Percentiles rank a stretch among this genome's conserved stretches.
Conservation (phyloP, 768 basidiomycete species). For the Leccinum variicolor region DNA sequence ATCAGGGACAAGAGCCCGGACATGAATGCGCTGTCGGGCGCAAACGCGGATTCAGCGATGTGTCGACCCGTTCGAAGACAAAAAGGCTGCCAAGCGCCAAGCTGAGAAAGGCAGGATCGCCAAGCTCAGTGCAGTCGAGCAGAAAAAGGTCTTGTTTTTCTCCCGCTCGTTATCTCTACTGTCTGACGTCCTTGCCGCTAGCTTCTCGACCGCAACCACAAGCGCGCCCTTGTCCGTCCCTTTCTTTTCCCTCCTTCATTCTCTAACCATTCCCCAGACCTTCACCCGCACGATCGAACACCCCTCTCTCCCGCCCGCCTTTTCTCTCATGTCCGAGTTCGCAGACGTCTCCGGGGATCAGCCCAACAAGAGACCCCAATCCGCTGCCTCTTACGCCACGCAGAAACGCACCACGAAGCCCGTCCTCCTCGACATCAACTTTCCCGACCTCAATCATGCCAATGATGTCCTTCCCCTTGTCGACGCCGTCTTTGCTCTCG, state of each 20-base stretch:
- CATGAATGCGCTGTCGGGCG: not conserved
- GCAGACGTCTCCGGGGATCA: constrained; percentile 90
- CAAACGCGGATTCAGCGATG: constrained; percentile 18
- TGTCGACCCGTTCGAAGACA: constrained; percentile 45
- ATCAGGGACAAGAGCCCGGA: constrained; percentile 1
- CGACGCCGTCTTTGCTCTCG: constrained; percentile 65
- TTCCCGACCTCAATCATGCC: constrained; percentile 49
- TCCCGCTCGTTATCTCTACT: not conserved
- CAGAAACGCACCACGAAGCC: constrained; percentile 54
- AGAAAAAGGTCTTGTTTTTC: constrained; percentile 61
- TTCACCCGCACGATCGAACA: constrained; percentile 79
- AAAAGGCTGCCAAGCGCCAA: constrained; percentile 67
- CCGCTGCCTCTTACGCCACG: constrained; percentile 45
- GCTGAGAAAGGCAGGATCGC: constrained; percentile 72
- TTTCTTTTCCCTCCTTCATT: not conserved
- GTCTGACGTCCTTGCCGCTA: constrained; percentile 22
- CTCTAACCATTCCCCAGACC: constrained; percentile 45
- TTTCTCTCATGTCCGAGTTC: constrained; percentile 84
- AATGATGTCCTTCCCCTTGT: constrained; percentile 55
- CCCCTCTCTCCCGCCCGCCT: constrained; percentile 51
- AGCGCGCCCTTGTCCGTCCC: constrained; percentile 66
- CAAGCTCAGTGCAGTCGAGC: constrained; percentile 73
- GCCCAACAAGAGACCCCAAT: constrained; percentile 64
- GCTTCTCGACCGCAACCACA: constrained; percentile 75
- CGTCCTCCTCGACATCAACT: constrained; percentile 62